Evolutionary conservation across 805 yeast genomes (phyloP).

Genomic region (Ogataea wickerhamii): DNA sequence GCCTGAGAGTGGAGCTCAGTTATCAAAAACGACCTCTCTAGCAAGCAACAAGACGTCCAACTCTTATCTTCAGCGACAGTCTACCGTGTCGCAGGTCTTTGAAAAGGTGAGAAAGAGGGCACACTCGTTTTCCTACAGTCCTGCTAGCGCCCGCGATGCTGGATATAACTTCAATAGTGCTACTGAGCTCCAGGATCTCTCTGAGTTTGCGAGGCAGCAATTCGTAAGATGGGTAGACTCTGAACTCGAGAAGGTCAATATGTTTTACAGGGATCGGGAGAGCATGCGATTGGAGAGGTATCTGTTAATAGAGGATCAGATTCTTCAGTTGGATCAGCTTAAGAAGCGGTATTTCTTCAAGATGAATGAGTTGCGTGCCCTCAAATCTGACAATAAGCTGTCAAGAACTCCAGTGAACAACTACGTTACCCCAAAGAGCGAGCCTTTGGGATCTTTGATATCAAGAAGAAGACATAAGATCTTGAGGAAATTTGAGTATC

Average conservation of each 20-base stretch:
- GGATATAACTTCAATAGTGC: constrained; percentile 1
- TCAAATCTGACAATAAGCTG: constrained; percentile 5
- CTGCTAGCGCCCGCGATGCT: background rate
- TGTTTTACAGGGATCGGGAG: constrained; percentile 58
- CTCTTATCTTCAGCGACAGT: constrained; percentile 14
- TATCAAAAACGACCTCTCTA: constrained; percentile 1
- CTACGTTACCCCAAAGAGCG: constrained; percentile 1
- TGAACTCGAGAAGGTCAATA: constrained; percentile 56
- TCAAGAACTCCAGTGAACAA: constrained; percentile 6
- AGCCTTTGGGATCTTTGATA: constrained; percentile 6
- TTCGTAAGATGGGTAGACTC: constrained; percentile 63
- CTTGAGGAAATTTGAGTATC: constrained; percentile 35
- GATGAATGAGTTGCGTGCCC: constrained; percentile 5
- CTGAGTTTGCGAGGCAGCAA: constrained; percentile 36
- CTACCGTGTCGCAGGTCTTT: constrained; percentile 17
- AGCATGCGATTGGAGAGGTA: constrained; percentile 55
- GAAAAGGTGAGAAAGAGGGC: constrained; percentile 9
- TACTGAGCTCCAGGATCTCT: constrained; percentile 28
- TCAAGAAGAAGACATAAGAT: constrained; percentile 23
- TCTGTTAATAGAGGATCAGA: constrained; percentile 62
- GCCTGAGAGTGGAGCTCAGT: constrained; percentile 3
- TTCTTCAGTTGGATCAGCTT: constrained; percentile 58
- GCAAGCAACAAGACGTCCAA: constrained; percentile 9
- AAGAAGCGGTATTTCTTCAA: constrained; percentile 25
- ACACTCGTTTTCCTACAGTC: constrained; percentile 8